phyloP scores from a whole-genome alignment of 768 basidiomycete genomes.

The Lentinus tigrinus region DNA sequence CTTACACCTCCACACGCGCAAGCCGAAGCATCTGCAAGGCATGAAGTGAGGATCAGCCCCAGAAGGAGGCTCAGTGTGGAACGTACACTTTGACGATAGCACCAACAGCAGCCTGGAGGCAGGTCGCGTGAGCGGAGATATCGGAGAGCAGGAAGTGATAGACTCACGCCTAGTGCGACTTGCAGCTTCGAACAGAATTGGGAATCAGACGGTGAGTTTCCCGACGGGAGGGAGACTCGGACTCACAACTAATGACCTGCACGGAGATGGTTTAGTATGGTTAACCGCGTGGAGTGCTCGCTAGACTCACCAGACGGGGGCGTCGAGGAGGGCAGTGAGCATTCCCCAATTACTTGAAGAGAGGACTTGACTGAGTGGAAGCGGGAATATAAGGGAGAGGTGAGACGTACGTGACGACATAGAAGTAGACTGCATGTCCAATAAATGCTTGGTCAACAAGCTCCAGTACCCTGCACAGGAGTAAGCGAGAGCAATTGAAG shows the following conservation, averaged over 20 bases:
- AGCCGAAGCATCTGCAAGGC: slow-evolving; percentile 46
- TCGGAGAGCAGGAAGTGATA: neutral
- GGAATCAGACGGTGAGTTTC: neutral
- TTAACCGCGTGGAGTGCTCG: neutral
- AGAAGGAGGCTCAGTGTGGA: neutral
- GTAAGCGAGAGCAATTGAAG: neutral
- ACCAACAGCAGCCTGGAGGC: slow-evolving; percentile 47
- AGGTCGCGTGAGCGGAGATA: neutral
- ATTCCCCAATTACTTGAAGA: slow-evolving; percentile 27
- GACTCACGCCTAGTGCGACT: slow-evolving; percentile 27
- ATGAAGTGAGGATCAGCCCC: neutral
- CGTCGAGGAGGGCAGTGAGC: slow-evolving; percentile 19
- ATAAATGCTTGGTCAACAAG: slow-evolving; percentile 50
- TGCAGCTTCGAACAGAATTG: slow-evolving; percentile 17
- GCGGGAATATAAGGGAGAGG: neutral
- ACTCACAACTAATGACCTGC: slow-evolving; percentile 21
- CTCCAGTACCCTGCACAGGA: slow-evolving; percentile 42
- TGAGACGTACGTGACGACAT: slow-evolving; percentile 47
- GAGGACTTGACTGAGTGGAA: neutral
- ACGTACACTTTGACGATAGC: slow-evolving; percentile 54
- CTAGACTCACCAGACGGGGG: slow-evolving; percentile 6
- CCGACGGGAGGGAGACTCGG: neutral
- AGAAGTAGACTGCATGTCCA: slow-evolving; percentile 53
- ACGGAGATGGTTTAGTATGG: neutral
- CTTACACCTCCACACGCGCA: slow-evolving; percentile 64